Base-by-base conservation (phyloP, 306 rosid species). In the Gynostemma pentaphyllum region DNA sequence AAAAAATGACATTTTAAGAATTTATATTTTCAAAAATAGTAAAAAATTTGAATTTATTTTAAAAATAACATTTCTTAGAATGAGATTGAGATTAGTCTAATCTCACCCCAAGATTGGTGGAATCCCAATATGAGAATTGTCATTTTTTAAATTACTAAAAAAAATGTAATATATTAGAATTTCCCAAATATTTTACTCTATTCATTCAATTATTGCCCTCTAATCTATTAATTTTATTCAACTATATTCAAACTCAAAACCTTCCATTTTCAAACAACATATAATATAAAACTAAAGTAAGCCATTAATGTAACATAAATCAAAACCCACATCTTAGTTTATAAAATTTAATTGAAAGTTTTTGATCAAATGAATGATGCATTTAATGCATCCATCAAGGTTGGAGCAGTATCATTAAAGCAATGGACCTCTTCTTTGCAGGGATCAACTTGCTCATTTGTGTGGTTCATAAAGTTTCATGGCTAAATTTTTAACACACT, bases 321-420 rank as follows among this genome's bases (percentile, higher is more conserved):
- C 23, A 37, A 29, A 55, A 55, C 40, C 36, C 40, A 28, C 44
- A 56, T 56, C 34, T 56, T 32, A 56, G 63, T 32, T 34, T 56
- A 56, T n/a, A n/a, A n/a, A n/a, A n/a, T n/a, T 56, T 18, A 56
- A 18, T 56, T 56, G 45, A 32, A 19, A 16, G n/a, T n/a, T n/a
- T 56, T 34, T 56, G 64, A 2, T 41, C 8, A 37, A 21, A 11
- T 5, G 64, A 59, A 18, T 2, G 32, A 59, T 59, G 46, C 64
- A 23, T 59, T 59, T 21, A 59, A 59, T 59, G 64, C 64, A 59
- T 59, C 46, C 64, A 59, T 21, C 46, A 59, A 36, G 46, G 27
- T 45, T 34, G 29, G 45, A 10, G 29, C 45, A 57, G 28, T 57
- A 36, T 57, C 45, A 56, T 56, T 56, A 32, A 34, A 34, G 64